Evolutionary conservation across 371 early-diverging fungal species (phyloP), one percentile per base, ranked within the genome.

Genomic region (Capniomyces stellatus): DNA sequence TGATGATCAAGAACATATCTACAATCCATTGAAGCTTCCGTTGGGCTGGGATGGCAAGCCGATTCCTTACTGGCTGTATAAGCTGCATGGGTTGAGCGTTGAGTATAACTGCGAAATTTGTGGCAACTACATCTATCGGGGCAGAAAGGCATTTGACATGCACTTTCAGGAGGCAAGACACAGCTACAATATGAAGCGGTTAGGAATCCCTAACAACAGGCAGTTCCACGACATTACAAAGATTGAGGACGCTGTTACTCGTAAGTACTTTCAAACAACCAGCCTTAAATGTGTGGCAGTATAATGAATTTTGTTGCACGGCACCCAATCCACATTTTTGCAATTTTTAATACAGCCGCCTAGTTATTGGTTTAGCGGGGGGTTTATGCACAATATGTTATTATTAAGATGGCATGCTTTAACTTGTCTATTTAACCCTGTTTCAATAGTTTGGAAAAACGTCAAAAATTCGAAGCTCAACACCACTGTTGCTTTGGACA

Each of bases 31-130:
- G 21, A 95, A 95, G 56, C 67, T 97, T 46, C 96, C 96, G 4
- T 64, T 97, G 41, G 98, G 94, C 10, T 95, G 94, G 94, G 98
- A 96, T 62, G 98, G 97, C 31, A 98, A 98, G 61, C 96, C 96
- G 15, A 98, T 98, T 66, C 98, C 98, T 12, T 93, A 85, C 65
- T 98, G 98, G 98, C 73, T 98, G 28, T 98, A 88, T 73, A 96
- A 95, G 66, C 73, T 95, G 48, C 96, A 95, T 64, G 98, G 98
- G 6, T 66, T 98, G 46, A 90, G 92, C 13, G 85, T 90, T 31
- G 87, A 92, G 60, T 94, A 91, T 62, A 77, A 87, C 0, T 98
- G 98, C 62, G 97, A 98, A 69, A 93, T 98, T 57, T 98, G 98
- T 61, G 96, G 95, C 40, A 87, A 89, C 55, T 83, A 80, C 58